Evolutionary conservation across 2,329 filamentous ascomycete genomes (phyloP), one percentile per base, ranked within the genome.

Genomic region (Aspergillus tubingensis): DNA sequence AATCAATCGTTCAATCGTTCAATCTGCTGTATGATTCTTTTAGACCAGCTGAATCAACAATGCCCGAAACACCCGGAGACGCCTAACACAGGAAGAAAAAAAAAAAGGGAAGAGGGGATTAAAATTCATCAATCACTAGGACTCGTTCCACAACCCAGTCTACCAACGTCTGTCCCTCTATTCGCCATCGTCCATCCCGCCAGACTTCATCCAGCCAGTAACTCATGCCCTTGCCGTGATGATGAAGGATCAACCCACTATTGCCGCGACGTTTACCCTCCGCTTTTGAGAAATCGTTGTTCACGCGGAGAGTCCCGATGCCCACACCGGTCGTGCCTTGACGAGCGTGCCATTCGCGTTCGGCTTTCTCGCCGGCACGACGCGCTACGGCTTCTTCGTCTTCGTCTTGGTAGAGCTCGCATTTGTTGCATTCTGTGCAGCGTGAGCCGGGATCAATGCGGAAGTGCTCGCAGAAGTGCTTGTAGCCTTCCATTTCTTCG

Each of bases 401-500:
- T 77, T 93, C 90, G 79, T 88, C 90, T 47, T 80, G 76, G 68
- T 86, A 86, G 10, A 94, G 82, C 71, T 92, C 92, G 76, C 91
- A 94, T 69, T 86, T 87, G 44, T 88, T 88, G 77, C 95, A 98
- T 74, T 96, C 87, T 1, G 76, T 82, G 74, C 95, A 99, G 13
- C 83, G 81, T 13, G 85, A 84, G 52, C 93, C 92, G 0, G 90
- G 91, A 62, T 90, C 85, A 8, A 91, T 89, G 8, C 95, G 85
- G 75, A 98, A 98, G 77, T 98, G 95, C 73, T 96, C 91, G 74
- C 95, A 99, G 72, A 97, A 99, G 76, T 99, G 95, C 41, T 87
- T 84, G 76, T 99, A 98, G 0, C 94, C 93, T 73, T 93, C 89
- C 2, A 79, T 78, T 8, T 66, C 56, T 11, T 62, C 54, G 13